Evolutionary conservation across 2,329 filamentous ascomycete species (phyloP).

Genomic region (Hysterium pulicare): DNA sequence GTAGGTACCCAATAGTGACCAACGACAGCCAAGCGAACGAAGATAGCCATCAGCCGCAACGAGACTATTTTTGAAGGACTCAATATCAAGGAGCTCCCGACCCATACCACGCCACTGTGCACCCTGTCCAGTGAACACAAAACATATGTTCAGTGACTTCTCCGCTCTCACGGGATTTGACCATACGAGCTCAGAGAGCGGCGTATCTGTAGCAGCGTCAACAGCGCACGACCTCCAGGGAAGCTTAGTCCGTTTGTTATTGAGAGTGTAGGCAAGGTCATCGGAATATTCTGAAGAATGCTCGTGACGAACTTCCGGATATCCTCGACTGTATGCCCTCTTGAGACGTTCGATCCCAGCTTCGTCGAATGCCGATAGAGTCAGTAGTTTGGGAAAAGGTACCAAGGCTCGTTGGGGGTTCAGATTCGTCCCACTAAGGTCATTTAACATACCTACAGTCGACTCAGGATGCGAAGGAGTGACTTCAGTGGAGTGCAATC

Average conservation of each 20-base stretch:
- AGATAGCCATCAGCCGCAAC: conserved; percentile 6
- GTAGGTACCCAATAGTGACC: conserved; percentile 25
- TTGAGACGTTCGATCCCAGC: background rate
- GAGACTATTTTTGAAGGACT: conserved; percentile 4
- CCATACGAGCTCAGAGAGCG: background rate
- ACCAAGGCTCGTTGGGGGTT: background rate
- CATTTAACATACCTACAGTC: no score
- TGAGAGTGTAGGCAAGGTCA: background rate
- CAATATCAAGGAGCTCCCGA: background rate
- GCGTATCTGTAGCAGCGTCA: background rate
- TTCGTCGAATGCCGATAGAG: conserved; percentile 1
- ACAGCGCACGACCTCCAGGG: background rate
- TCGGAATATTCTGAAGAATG: background rate
- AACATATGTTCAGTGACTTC: conserved; percentile 2
- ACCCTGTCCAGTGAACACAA: conserved; percentile 40
- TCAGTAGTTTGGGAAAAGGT: background rate
- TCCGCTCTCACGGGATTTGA: background rate
- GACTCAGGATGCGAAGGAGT: background rate
- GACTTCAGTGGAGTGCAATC: background rate
- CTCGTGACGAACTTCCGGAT: background rate
- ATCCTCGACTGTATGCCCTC: background rate
- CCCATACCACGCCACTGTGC: conserved; percentile 40
- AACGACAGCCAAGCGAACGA: conserved; percentile 13
- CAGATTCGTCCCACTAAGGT: background rate
- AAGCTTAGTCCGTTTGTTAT: background rate